Conservation (phyloP, 2,329 filamentous ascomycete species). For the Xylaria sp. region DNA sequence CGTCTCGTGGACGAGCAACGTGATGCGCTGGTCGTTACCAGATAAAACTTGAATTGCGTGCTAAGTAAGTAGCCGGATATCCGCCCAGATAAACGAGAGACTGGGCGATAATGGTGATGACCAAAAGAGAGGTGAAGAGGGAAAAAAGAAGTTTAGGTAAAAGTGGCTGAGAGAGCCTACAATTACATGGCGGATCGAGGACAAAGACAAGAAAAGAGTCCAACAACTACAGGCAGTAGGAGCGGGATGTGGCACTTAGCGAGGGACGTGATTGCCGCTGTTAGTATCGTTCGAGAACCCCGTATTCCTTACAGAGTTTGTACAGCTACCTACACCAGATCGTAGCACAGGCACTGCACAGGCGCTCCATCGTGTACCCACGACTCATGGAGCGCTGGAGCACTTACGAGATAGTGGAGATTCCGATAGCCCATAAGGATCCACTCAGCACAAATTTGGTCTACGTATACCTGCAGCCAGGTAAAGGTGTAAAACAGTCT, state of each 20-base stretch:
- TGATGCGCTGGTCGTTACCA: conserved; percentile 17
- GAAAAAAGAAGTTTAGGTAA: conserved; percentile 12
- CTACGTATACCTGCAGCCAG: not conserved
- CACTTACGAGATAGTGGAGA: conserved; percentile 3
- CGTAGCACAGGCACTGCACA: not conserved
- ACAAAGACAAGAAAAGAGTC: conserved; percentile 11
- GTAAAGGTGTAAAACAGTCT: not conserved
- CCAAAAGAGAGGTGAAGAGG: conserved; percentile 13
- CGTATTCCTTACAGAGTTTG: not conserved
- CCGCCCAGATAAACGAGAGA: conserved; percentile 44
- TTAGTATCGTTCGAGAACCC: not conserved
- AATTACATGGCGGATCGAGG: conserved; percentile 9
- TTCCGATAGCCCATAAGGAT: conserved; percentile 7
- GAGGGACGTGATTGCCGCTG: conserved; percentile 1
- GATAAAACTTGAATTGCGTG: conserved; percentile 24
- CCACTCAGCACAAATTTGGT: conserved; percentile 7
- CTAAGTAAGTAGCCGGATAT: conserved; percentile 32
- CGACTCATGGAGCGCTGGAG: conserved; percentile 13
- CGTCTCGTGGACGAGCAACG: conserved; percentile 2
- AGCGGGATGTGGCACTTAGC: conserved; percentile 5
- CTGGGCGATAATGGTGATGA: conserved; percentile 27
- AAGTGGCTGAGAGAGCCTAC: conserved; percentile 9
- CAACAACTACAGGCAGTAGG: not conserved
- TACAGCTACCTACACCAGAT: not conserved
- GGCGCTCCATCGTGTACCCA: conserved; percentile 1